Conservation (phyloP, 2,329 filamentous ascomycete species). For the Colletotrichum liriopes region DNA sequence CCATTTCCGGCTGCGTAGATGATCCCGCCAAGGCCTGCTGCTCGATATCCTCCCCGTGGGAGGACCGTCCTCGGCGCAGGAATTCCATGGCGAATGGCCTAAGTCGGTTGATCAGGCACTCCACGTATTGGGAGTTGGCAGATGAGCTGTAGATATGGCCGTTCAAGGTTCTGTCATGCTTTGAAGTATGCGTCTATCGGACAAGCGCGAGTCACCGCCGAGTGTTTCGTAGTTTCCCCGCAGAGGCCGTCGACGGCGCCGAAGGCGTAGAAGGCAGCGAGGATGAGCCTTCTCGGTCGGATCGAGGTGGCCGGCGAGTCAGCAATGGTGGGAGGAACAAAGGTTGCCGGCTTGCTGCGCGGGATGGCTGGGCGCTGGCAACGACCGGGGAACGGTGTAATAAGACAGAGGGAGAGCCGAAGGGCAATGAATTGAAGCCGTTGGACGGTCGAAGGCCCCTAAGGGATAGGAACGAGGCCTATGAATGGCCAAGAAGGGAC, state of each 20-base stretch:
- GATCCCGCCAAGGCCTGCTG: conserved; percentile 34
- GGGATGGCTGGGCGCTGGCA: not conserved
- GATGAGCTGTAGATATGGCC: conserved; percentile 17
- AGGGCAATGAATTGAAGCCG: conserved; percentile 5
- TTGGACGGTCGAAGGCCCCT: not conserved
- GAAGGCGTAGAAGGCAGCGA: conserved; percentile 5
- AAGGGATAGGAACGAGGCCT: conserved; percentile 3
- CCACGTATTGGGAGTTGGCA: not conserved
- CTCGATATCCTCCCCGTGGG: conserved; percentile 24
- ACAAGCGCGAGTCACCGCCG: conserved; percentile 8
- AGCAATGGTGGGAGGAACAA: conserved; percentile 18
- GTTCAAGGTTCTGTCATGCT: conserved; percentile 32
- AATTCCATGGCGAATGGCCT: conserved; percentile 33
- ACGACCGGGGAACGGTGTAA: conserved; percentile 16
- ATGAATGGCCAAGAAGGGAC: not conserved
- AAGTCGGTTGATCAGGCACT: not conserved
- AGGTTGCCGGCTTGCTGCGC: conserved; percentile 24
- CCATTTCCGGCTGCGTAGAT: conserved; percentile 40
- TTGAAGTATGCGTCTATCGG: not conserved
- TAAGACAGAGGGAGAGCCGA: not conserved
- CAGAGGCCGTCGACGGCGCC: conserved; percentile 20
- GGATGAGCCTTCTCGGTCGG: conserved; percentile 6
- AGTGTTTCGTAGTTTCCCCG: conserved; percentile 24
- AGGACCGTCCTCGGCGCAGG: conserved; percentile 28
- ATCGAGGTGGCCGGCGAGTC: conserved; percentile 18